Base-by-base conservation (phyloP, 2,329 filamentous ascomycete species). In the Paecilomyces formosus region DNA sequence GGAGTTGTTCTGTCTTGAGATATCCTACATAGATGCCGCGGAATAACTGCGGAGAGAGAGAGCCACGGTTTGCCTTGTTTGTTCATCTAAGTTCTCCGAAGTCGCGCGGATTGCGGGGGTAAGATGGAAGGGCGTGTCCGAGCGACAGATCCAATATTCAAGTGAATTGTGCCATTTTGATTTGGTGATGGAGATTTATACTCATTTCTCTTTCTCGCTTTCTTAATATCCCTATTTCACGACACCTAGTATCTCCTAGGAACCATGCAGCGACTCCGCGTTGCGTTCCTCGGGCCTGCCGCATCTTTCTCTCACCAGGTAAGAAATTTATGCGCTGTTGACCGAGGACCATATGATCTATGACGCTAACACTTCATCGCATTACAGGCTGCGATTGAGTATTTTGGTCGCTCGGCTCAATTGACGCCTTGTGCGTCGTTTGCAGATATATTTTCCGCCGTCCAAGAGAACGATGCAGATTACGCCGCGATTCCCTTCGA, bases 401-500 rank as follows among this genome's bases (percentile, higher is more conserved):
- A 74, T 59, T 84, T 84, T 61, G 69, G 76, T n/a, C 57, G 64
- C 52, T 65, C 66, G 3, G 66, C 66, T 24, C 64, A 68, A 18
- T 62, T 77, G 30, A 60, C 68, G 8, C 74, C 76, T 1, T 64
- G 72, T 31, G 51, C 71, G 30, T 73, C 70, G 15, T 78, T 78
- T 59, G 68, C 70, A 31, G 90, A 94, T 70, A 86, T 96, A 66
- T 96, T 97, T 73, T 80, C 86, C 55, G 82, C 86, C 15, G 88
- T 96, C 5, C 90, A 95, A 68, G 79, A 81, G 39, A 82, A 84
- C 59, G 71, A 78, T 52, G 85, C 84, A 0, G 75, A 82, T 56
- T 87, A 87, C 58, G 94, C 92, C 64, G 89, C 97, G 31, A 89
- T 97, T 1, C 94, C 94, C 6, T 92, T 96, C 74, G 93, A 97